These are phyloP conservation scores for Quercus gilva DNA, from an alignment of 306 rosid species.

Conservation along the genomic window DNA sequence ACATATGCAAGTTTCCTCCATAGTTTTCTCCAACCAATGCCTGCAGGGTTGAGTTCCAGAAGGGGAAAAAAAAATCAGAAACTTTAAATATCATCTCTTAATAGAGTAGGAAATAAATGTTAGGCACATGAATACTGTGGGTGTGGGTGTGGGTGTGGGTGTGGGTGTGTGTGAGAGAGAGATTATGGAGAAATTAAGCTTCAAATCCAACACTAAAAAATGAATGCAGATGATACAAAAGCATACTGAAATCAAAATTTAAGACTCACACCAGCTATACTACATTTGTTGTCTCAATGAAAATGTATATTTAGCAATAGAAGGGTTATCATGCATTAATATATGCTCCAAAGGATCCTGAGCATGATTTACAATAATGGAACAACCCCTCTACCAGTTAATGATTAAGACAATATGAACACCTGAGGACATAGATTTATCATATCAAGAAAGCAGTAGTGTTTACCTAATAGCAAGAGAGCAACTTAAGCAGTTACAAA, in stretches of 20 bases:
- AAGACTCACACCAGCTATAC: neutral
- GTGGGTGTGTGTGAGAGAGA: neutral
- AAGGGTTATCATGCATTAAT: neutral
- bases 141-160: neutral
- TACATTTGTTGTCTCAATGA: neutral
- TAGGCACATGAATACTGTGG: neutral
- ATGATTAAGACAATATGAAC: neutral
- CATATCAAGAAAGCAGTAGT: neutral
- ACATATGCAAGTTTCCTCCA: constrained; percentile 72
- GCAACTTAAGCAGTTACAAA: neutral
- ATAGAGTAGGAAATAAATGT: neutral
- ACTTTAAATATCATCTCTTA: neutral
- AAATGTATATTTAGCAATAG: neutral
- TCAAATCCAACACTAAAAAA: constrained; percentile 6
- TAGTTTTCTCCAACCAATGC: constrained; percentile 66
- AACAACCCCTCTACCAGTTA: neutral
- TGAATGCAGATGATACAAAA: neutral
- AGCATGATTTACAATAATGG: neutral
- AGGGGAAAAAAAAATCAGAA: neutral
- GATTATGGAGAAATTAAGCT: constrained; percentile 4
- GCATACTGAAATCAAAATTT: neutral
- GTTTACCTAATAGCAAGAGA: neutral
- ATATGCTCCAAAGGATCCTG: neutral
- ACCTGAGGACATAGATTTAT: neutral
- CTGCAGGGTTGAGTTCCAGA: constrained; percentile 32